Base-by-base conservation (phyloP, 2,329 filamentous ascomycete species). In the Sporothrix brunneoviolacea region DNA sequence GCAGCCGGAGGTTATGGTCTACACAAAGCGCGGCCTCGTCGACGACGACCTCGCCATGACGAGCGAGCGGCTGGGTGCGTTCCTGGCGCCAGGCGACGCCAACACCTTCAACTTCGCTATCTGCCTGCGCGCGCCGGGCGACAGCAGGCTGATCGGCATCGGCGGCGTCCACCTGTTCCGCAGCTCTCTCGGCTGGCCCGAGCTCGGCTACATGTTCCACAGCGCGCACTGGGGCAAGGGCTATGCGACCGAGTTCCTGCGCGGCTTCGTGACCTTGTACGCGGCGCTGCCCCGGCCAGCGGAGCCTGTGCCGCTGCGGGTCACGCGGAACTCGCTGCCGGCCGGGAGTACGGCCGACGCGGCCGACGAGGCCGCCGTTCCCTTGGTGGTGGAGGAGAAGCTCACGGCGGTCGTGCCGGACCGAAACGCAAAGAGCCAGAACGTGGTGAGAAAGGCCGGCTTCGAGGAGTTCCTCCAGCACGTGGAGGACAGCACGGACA, bases 1-100 rank as follows among this genome's bases (percentile, higher is more conserved):
- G 13, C 70, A 82, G 60, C 71, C 73, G 4, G 79, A 82, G 56
- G 77, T 83, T 41, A 86, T 87, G 83, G 63, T 64, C 49, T 82
- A 75, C 70, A 82, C 81, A 48, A 48, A 54, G 3, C 56, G 60
- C 55, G 73, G 71, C 51, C 50, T 57, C 8, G 57, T 66, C 8
- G 75, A 83, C 64, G 54, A 59, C 48, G 65, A 73, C 57, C 43
- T 70, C 2, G 69, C 67, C 2, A 68, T 71, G 51, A 76, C 77
- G 9, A 64, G 63, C 52, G 57, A 53, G 21, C 69, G 60, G 44
- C 59, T 80, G 42, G 61, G 62, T 4, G 56, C 55, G 10, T 71
- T 68, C 28, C 61, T 80, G n/a, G 67, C 76, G 1, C 75, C 74
- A 6, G 64, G 72, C 46, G 76, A 83, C 57, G 56, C 59, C 10